These are phyloP conservation scores for Eucalyptus pauciflora DNA, from an alignment of 345 rosid genomes.

Conservation along the genomic window DNA sequence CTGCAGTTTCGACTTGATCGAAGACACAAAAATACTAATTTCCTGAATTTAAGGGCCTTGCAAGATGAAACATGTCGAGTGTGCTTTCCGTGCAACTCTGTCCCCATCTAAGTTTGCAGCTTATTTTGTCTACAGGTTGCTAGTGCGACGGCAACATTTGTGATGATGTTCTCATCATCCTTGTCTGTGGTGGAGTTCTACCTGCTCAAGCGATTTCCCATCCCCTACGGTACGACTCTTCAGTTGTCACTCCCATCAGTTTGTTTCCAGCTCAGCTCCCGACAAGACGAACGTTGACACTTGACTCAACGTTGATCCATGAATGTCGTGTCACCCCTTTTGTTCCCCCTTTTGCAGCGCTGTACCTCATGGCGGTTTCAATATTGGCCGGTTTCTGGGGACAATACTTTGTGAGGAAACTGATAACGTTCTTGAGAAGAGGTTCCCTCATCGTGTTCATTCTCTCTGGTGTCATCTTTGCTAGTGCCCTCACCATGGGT, in stretches of 20 bases:
- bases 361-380: conserved; percentile 26
- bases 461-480: conserved; percentile 38
- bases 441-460: conserved; percentile 34
- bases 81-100: not conserved
- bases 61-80: not conserved
- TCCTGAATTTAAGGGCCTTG: not conserved
- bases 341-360: conserved; percentile 4
- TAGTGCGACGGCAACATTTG: conserved; percentile 95
- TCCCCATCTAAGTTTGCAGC: not conserved
- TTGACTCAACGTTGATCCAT: not conserved
- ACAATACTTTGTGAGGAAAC: conserved; percentile 27
- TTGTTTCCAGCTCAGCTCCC: not conserved
- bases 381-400: conserved; percentile 45
- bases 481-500: conserved; percentile 45
- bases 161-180: conserved; percentile 97
- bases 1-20: not conserved
- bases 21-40: not conserved
- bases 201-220: conserved; percentile 86
- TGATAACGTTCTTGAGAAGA: conserved; percentile 18
- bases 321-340: not conserved
- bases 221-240: conserved; percentile 51
- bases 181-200: conserved; percentile 93
- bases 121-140: conserved; percentile 44
- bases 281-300: not conserved
- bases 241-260: not conserved